Percentiles rank a stretch among this genome's conserved stretches.
Conservation (phyloP, 2,329 filamentous ascomycete species). For the Talaromyces sp. region DNA sequence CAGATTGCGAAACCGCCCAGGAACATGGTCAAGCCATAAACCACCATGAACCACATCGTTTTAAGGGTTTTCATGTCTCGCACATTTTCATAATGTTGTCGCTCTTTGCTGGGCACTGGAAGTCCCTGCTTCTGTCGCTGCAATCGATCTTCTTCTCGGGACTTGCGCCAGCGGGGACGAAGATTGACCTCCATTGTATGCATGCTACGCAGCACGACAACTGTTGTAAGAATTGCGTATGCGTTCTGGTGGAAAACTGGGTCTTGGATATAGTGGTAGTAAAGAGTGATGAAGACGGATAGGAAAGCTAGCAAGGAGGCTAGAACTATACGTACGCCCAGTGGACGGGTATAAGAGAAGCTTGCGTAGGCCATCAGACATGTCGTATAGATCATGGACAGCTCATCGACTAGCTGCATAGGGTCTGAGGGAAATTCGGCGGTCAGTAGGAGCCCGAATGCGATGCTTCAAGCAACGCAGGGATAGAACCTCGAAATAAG, state of each 20-base stretch:
- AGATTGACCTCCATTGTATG: conserved; percentile 73
- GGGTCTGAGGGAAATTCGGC: conserved; percentile 54
- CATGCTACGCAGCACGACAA: conserved; percentile 72
- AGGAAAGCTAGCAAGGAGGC: conserved; percentile 60
- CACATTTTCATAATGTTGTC: conserved; percentile 54
- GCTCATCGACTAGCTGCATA: conserved; percentile 71
- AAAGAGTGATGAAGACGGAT: conserved; percentile 71
- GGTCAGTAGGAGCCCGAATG: conserved; percentile 22
- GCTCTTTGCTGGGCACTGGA: conserved; percentile 45
- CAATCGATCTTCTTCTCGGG: conserved; percentile 50
- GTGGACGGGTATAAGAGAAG: conserved; percentile 69
- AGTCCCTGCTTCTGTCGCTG: conserved; percentile 39
- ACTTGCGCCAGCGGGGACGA: conserved; percentile 59
- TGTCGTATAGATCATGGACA: conserved; percentile 73
- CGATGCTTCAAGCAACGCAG: not conserved
- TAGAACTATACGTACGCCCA: conserved; percentile 55
- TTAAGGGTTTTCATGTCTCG: conserved; percentile 61
- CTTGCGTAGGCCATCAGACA: conserved; percentile 73
- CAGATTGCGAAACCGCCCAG: conserved; percentile 75
- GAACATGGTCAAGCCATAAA: conserved; percentile 69
- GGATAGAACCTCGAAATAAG: not conserved
- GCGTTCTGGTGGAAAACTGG: conserved; percentile 81
- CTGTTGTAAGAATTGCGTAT: conserved; percentile 71
- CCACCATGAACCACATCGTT: conserved; percentile 77
- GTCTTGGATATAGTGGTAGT: conserved; percentile 81